Evolutionary conservation across 495 filamentous ascomycete genomes (phyloP).

Genomic region (Penicilliopsis zonata): DNA sequence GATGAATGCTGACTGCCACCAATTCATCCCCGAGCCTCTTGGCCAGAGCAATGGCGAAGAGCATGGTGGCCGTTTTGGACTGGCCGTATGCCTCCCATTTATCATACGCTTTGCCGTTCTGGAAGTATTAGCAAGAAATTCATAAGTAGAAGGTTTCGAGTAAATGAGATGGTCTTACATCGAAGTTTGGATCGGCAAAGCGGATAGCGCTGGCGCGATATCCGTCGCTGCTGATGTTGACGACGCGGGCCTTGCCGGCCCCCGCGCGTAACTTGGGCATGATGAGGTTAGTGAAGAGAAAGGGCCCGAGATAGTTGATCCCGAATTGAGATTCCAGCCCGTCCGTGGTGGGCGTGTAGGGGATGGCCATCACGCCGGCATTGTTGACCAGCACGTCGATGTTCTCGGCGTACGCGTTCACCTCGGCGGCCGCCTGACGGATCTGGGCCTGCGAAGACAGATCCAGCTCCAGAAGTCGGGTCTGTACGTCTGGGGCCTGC

Average conservation of each 20-base stretch:
- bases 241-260: background rate
- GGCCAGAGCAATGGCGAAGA: background rate
- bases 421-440: slow-evolving; percentile 28
- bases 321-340: background rate
- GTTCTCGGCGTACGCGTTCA: slow-evolving; percentile 20
- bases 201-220: background rate
- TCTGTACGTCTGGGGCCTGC: background rate
- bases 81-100: background rate
- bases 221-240: background rate
- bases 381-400: background rate
- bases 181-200: background rate
- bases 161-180: no score
- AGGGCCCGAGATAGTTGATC: background rate
- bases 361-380: background rate
- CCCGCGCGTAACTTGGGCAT: background rate
- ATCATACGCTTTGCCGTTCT: no score
- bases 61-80: background rate
- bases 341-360: background rate
- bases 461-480: slow-evolving; percentile 22
- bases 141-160: no score
- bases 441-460: slow-evolving; percentile 26
- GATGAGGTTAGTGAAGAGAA: background rate
- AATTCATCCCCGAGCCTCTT: background rate
- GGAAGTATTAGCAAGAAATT: no score
- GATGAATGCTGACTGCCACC: background rate